Conservation (phyloP, 768 basidiomycete species). For the Rhizopogon roseolus region DNA sequence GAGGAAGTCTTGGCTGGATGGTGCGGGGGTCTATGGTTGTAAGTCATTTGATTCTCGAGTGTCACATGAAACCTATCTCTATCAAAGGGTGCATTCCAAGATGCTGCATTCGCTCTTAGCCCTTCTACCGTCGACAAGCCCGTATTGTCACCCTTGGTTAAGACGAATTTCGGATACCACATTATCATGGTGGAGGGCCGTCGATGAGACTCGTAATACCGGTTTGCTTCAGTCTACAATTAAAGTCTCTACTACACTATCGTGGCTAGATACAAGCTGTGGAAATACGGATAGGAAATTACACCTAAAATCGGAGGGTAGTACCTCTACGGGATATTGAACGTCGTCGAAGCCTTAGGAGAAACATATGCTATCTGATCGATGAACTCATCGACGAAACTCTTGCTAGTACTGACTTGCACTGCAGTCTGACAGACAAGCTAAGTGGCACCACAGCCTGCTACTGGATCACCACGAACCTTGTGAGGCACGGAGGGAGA, state of each 20-base stretch:
- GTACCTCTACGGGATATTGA: not conserved
- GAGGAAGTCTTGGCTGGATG: constrained; percentile 88
- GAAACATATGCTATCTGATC: not conserved
- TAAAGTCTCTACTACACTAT: not conserved
- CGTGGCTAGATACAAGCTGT: constrained; percentile 1
- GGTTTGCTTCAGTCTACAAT: not conserved
- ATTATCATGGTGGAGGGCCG: constrained; percentile 91
- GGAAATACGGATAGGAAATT: constrained; percentile 3
- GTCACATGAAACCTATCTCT: constrained; percentile 1
- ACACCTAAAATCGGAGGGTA: not conserved
- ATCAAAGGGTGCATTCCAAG: constrained; percentile 67
- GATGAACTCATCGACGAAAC: constrained; percentile 4
- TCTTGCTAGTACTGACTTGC: constrained; percentile 39
- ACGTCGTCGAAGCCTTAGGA: not conserved
- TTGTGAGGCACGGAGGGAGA: constrained; percentile 63
- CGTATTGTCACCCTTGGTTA: constrained; percentile 63
- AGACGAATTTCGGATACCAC: constrained; percentile 83
- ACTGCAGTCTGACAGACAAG: constrained; percentile 39
- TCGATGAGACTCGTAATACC: constrained; percentile 30
- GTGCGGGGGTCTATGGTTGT: constrained; percentile 81
- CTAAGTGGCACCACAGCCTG: constrained; percentile 3
- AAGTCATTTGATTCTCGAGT: constrained; percentile 14
- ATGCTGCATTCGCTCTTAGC: constrained; percentile 77
- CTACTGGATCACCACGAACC: constrained; percentile 26
- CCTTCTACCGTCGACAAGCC: constrained; percentile 84